Evolutionary conservation across 2,329 filamentous ascomycete genomes (phyloP), one percentile per base, ranked within the genome.

Genomic region (Calonectria leucothoes): DNA sequence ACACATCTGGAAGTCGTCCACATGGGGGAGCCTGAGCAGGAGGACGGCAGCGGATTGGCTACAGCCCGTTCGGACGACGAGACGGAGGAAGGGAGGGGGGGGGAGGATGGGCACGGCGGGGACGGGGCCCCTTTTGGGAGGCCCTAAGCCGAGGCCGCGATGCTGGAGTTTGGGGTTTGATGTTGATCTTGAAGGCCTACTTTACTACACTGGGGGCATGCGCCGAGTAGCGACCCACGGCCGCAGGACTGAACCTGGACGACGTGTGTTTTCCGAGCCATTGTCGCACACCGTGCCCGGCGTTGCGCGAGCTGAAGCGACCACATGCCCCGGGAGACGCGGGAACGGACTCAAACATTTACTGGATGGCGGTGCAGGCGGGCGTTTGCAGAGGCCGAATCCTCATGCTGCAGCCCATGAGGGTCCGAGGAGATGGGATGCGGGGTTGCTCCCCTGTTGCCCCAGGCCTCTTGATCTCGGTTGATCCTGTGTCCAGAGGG

Each of bases 101-200:
- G 25, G n/a, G 59, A 35, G 33, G 45, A 63, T 42, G 65, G 49
- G 29, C 48, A 29, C 37, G 45, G 49, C 70, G 69, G 69, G 75
- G 69, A 75, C 33, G 63, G 57, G 70, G 68, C 29, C 77, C 73
- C 67, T 72, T 61, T 76, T 74, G 51, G 76, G 76, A 55, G 71
- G 69, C 6, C 63, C 67, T 64, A 76, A 79, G 67, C 77, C 77
- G 77, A 79, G 77, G 77, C 75, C 68, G 64, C 70, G 48, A 73
- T 74, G 67, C 66, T 70, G 65, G 52, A 59, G 48, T 61, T 37
- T 42, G 25, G 48, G 65, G 42, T 66, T 59, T 49, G 63, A 37
- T 57, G 59, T 48, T 70, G 49, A 68, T 71, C 69, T 63, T 15
- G 35, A 63, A 63, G 42, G 37, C 27, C 27, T 71, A 39, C 55